Base-by-base conservation (phyloP, 495 filamentous ascomycete genomes). In the Ramalina intermedia region DNA sequence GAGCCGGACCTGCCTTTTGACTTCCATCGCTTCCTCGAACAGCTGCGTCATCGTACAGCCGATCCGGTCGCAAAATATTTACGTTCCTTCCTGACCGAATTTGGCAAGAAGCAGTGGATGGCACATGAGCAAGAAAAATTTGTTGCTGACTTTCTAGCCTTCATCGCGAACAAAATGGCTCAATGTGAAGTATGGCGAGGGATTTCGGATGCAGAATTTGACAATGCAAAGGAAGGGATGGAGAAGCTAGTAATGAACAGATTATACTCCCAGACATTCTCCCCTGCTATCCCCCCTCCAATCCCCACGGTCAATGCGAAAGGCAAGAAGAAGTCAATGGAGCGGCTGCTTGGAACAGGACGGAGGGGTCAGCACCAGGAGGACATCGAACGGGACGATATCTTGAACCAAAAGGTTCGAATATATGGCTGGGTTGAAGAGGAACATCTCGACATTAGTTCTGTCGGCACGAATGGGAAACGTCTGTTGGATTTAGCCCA, bases 181-280 rank as follows among this genome's bases (percentile, higher is more conserved):
- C 77, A 85, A 55, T 99, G 91, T 58, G 91, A 99, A 49, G 85
- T 99, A 6, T 99, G 91, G 91, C 80, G 86, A 42, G 83, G 88
- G 37, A 87, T 96, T 0, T 94, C 89, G 0, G 93, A 96, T 61
- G 86, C 84, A 7, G 91, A 99, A 60, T 96, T 99, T 62, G 91
- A 96, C 64, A 96, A 99, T 68, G 93, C 93, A 13, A 77, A 87
- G 54, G 91, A 99, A 68, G 91, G 91, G 26, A 99, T 99, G 93
- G 91, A 99, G 72, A 99, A 99, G 61, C 78, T 99, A 21, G 91
- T 99, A 16, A 99, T 99, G 91, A 99, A 99, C 62, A 75, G 93
- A 47, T 69, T 99, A 5, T 96, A 99, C 61, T 80, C 82, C 1
- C 93, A 99, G 63, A 94, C 93, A 0, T 99, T 99, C 62, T 94